These are phyloP conservation scores for Phialocephala sp. DNA, from an alignment of 2,329 filamentous ascomycete species.

Conservation along the genomic window DNA sequence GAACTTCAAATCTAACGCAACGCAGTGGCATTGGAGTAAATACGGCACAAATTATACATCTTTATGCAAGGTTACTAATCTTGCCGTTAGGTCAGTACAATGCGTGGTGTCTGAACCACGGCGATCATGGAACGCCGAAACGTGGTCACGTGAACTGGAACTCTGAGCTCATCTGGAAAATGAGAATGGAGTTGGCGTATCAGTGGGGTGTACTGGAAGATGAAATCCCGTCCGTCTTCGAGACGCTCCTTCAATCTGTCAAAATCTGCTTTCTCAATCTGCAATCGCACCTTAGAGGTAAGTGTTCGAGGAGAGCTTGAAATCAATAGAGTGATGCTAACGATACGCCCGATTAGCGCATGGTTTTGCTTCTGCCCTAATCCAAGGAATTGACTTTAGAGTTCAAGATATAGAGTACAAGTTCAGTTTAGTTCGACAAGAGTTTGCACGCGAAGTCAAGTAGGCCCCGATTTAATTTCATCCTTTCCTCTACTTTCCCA, in stretches of 20 bases:
- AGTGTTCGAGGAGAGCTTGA: conserved; percentile 15
- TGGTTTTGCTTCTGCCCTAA: conserved; percentile 15
- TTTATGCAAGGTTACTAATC: conserved; percentile 32
- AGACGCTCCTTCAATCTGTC: conserved; percentile 25
- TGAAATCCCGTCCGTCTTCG: conserved; percentile 32
- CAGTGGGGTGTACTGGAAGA: conserved; percentile 43
- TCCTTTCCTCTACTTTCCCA: background rate
- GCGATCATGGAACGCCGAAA: conserved; percentile 33
- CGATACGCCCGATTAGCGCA: conserved; percentile 19
- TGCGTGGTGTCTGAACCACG: conserved; percentile 42
- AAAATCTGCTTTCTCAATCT: conserved; percentile 19
- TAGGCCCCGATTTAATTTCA: conserved; percentile 16
- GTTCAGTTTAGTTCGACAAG: conserved; percentile 24
- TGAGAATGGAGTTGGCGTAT: conserved; percentile 41
- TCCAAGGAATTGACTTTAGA: conserved; percentile 29
- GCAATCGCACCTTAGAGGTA: conserved; percentile 24
- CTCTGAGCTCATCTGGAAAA: conserved; percentile 43
- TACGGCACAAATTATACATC: conserved; percentile 1
- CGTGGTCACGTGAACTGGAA: conserved; percentile 41
- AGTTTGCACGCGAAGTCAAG: conserved; percentile 29
- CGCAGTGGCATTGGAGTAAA: conserved; percentile 34
- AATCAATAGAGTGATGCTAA: background rate
- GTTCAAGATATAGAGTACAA: conserved; percentile 30
- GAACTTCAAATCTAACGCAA: conserved; percentile 18
- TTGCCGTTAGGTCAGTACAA: conserved; percentile 40